Evolutionary conservation across 495 filamentous ascomycete species (phyloP).

Genomic region (Amniculicola lignicola): DNA sequence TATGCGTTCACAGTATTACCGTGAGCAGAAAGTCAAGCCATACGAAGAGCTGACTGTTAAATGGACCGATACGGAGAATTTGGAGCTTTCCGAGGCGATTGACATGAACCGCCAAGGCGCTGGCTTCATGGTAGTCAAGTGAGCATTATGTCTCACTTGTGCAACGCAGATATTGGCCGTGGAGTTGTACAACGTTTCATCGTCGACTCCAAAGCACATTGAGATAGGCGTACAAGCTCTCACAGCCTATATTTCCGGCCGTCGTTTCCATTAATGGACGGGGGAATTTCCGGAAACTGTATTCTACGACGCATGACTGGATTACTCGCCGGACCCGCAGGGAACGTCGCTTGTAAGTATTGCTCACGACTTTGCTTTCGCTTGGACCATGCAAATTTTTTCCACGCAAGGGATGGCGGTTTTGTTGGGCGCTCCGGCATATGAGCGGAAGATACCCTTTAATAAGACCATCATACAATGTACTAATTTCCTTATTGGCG

Average conservation of each 20-base stretch:
- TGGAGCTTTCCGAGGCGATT: conserved; percentile 66
- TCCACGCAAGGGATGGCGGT: too few species aligned
- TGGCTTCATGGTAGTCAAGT: conserved; percentile 80
- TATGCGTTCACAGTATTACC: conserved; percentile 68
- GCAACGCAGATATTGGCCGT: neutral
- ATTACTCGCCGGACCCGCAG: too few species aligned
- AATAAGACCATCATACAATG: too few species aligned
- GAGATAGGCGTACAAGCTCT: conserved; percentile 10
- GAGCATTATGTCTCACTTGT: conserved; percentile 27
- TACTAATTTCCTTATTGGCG: neutral
- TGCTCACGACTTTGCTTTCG: conserved; percentile 21
- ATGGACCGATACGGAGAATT: conserved; percentile 88
- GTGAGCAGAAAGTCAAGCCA: conserved; percentile 73
- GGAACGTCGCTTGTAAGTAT: too few species aligned
- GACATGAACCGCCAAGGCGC: conserved; percentile 39
- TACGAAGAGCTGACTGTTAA: conserved; percentile 86
- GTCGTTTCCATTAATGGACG: too few species aligned
- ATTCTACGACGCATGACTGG: too few species aligned
- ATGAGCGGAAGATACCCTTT: too few species aligned
- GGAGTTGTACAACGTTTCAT: conserved; percentile 15
- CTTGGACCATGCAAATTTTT: neutral
- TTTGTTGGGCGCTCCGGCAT: too few species aligned
- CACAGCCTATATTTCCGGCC: neutral
- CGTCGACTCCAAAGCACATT: conserved; percentile 4
- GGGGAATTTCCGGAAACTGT: too few species aligned